Conservation (phyloP, 139 green algal genomes). For the Coccomyxa sp. region DNA sequence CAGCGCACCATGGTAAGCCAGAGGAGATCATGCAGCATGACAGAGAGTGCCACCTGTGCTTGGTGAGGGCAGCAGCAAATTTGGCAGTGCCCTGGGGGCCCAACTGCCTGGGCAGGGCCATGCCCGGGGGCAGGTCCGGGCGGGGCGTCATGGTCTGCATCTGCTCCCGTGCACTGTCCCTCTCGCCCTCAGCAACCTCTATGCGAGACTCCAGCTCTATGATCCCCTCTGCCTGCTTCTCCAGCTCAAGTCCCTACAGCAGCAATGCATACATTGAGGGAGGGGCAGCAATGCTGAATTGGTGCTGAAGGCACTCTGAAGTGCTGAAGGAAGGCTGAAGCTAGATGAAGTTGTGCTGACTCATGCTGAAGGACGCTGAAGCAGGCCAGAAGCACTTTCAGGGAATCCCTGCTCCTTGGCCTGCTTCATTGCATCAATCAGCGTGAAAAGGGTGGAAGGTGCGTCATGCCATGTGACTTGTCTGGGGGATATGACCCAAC, state of each 20-base stretch:
- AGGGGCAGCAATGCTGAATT: not conserved
- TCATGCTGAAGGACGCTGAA: not conserved
- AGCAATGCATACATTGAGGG: not conserved
- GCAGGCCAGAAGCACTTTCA: not conserved
- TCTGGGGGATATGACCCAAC: not conserved
- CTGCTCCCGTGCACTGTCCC: conserved; percentile 10
- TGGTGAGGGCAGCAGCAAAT: not conserved
- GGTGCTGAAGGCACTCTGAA: not conserved
- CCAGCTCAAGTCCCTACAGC: conserved; percentile 5
- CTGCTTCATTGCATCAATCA: not conserved
- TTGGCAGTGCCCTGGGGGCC: not conserved
- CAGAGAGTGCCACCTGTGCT: conserved; percentile 2
- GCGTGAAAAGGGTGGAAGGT: too few relatives aligned
- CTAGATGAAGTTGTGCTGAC: too few relatives aligned
- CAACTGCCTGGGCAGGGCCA: not conserved
- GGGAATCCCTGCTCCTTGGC: not conserved
- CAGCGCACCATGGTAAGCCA: too few relatives aligned
- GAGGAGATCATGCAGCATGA: too few relatives aligned
- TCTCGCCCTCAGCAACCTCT: conserved; percentile 16
- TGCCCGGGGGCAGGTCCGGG: not conserved
- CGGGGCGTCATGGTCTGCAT: not conserved
- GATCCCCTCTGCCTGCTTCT: conserved; percentile 10
- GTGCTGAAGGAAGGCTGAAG: too few relatives aligned
- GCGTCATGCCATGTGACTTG: too few relatives aligned
- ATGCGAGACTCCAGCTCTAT: conserved; percentile 14